Evolutionary conservation across 176 grass and related monocot genomes (phyloP).

Genomic region (Eleusine indica): DNA sequence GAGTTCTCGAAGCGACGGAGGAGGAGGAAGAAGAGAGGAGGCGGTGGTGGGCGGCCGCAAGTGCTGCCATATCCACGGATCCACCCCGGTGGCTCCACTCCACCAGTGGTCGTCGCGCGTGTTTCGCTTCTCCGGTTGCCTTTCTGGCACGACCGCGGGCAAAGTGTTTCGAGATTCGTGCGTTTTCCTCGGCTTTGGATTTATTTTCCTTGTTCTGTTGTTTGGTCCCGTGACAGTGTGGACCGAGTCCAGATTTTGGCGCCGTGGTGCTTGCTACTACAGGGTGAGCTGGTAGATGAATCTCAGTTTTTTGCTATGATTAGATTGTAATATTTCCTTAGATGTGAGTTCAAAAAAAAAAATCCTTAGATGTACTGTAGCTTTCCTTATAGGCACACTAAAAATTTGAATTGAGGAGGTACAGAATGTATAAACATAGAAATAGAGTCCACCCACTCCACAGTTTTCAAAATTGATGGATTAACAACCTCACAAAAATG

Average conservation of each 20-base stretch:
- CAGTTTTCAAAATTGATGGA: background rate
- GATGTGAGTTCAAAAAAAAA: background rate
- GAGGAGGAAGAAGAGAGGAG: slow-evolving; percentile 3
- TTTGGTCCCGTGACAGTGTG: background rate
- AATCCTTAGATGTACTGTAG: background rate
- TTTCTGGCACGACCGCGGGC: background rate
- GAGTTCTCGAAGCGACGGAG: background rate
- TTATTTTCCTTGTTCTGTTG: background rate
- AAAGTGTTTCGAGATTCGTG: background rate
- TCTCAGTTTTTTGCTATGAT: background rate
- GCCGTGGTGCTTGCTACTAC: background rate
- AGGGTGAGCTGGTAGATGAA: background rate
- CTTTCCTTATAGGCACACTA: background rate
- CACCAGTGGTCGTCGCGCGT: background rate
- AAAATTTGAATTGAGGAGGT: background rate
- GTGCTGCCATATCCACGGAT: slow-evolving; percentile 51
- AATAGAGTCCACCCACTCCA: background rate
- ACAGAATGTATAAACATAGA: background rate
- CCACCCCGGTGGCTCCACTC: background rate
- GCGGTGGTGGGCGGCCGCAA: slow-evolving; percentile 37
- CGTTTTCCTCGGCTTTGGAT: background rate
- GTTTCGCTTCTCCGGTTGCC: background rate
- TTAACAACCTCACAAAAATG: background rate
- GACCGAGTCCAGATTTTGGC: background rate
- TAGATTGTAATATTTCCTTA: background rate